Conservation (phyloP, 2,329 filamentous ascomycete species). For the Endothia cerciana region DNA sequence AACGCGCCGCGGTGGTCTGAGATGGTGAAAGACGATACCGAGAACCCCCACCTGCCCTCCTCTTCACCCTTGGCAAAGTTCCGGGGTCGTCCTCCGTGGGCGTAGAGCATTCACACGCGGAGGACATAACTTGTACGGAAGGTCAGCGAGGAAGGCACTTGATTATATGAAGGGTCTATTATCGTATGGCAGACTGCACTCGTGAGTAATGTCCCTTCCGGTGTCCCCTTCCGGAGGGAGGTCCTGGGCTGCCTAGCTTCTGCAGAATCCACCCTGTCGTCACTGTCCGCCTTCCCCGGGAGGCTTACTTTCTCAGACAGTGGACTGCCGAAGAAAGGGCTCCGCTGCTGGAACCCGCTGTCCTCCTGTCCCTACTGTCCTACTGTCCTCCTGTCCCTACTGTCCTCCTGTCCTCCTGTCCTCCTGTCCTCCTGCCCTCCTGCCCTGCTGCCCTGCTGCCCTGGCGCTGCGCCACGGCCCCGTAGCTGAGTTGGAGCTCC, state of each 20-base stretch:
- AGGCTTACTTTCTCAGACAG: not conserved
- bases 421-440: too few species aligned
- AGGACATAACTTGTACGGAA: too few species aligned
- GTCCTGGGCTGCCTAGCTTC: not conserved
- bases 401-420: not conserved
- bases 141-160: too few species aligned
- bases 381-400: not conserved
- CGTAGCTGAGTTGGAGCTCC: not conserved
- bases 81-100: too few species aligned
- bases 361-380: too few species aligned
- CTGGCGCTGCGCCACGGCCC: not conserved
- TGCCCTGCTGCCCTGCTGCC: not conserved
- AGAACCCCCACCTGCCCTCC: too few species aligned
- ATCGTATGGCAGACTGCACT: too few species aligned
- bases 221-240: not conserved
- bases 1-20: not conserved
- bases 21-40: too few species aligned
- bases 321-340: not conserved
- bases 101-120: too few species aligned
- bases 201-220: not conserved
- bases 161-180: too few species aligned
- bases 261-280: not conserved
- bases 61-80: too few species aligned
- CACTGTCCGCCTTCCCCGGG: not conserved
- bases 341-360: not conserved